Conservation (phyloP, 306 rosid species). For the Vigna hirtella region DNA sequence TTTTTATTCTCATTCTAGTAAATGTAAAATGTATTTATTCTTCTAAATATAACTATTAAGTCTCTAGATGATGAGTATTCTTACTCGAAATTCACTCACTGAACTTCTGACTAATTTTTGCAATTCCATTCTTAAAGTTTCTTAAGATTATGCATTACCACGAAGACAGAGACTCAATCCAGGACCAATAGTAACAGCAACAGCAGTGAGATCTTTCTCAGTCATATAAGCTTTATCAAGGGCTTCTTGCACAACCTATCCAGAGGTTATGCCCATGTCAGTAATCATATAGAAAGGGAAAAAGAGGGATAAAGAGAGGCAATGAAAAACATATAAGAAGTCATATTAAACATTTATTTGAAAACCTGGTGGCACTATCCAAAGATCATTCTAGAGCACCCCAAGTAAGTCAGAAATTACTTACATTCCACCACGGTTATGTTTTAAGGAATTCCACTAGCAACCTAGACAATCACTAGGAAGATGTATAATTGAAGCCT, state of each 20-base stretch:
- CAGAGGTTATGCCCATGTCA: conserved; percentile 34
- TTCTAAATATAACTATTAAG: background rate
- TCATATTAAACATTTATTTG: conserved; percentile 28
- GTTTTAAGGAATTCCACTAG: conserved; percentile 18
- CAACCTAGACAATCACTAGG: conserved; percentile 18
- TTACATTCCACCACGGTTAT: conserved; percentile 33
- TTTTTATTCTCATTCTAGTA: conserved; percentile 4
- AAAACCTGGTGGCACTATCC: conserved; percentile 31
- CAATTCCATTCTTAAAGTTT: conserved; percentile 3
- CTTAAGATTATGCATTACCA: conserved; percentile 58
- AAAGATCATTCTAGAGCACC: conserved; percentile 24
- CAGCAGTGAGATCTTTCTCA: conserved; percentile 84
- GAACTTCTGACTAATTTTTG: conserved; percentile 2
- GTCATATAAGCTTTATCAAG: conserved; percentile 81
- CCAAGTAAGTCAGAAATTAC: conserved; percentile 30
- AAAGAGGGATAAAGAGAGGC: background rate
- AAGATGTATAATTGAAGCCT: conserved; percentile 8
- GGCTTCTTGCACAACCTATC: conserved; percentile 92
- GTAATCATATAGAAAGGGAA: background rate
- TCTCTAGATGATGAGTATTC: background rate
- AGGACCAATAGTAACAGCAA: conserved; percentile 97
- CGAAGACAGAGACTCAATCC: conserved; percentile 98
- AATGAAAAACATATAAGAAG: conserved; percentile 3
- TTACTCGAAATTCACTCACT: conserved; percentile 30
- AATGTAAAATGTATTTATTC: conserved; percentile 18